Evolutionary conservation across 371 early-diverging fungal species (phyloP).

Genomic region (Mucor velutinosus): DNA sequence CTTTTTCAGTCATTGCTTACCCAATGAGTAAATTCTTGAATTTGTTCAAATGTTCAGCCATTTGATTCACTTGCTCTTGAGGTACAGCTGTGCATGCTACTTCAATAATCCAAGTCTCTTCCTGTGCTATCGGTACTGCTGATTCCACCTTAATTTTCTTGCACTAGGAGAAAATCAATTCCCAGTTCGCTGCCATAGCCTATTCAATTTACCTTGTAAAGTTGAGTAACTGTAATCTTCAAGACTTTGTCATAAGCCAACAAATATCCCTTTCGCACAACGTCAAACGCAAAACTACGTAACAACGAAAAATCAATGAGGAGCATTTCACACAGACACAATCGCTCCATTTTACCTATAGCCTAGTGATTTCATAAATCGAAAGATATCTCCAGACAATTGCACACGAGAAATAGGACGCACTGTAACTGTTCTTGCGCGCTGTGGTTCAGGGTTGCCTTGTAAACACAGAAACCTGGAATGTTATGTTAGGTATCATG

Average conservation of each 20-base stretch:
- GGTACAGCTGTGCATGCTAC: constrained; percentile 39
- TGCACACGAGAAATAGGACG: constrained; percentile 50
- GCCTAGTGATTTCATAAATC: constrained; percentile 51
- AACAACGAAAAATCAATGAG: not conserved
- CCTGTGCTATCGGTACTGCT: constrained; percentile 27
- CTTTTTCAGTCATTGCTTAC: constrained; percentile 23
- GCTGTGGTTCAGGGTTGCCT: constrained; percentile 53
- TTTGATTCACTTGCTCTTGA: constrained; percentile 53
- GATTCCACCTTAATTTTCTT: constrained; percentile 41
- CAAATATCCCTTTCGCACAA: constrained; percentile 47
- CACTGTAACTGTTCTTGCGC: constrained; percentile 48
- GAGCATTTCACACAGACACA: not conserved
- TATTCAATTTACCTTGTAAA: constrained; percentile 37
- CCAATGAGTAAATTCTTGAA: constrained; percentile 45
- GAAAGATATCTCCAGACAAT: constrained; percentile 50
- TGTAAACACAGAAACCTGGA: constrained; percentile 47
- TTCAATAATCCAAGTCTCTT: constrained; percentile 51
- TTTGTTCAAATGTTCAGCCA: constrained; percentile 49
- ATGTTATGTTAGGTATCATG: not conserved
- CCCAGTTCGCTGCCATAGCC: not conserved
- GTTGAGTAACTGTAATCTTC: constrained; percentile 40
- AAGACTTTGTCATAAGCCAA: constrained; percentile 44
- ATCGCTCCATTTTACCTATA: constrained; percentile 30
- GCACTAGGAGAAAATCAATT: constrained; percentile 14
- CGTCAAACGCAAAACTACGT: constrained; percentile 46